Percentiles rank a stretch among this genome's conserved stretches.
Conservation (phyloP, 495 filamentous ascomycete species). For the Penicillium salamii region DNA sequence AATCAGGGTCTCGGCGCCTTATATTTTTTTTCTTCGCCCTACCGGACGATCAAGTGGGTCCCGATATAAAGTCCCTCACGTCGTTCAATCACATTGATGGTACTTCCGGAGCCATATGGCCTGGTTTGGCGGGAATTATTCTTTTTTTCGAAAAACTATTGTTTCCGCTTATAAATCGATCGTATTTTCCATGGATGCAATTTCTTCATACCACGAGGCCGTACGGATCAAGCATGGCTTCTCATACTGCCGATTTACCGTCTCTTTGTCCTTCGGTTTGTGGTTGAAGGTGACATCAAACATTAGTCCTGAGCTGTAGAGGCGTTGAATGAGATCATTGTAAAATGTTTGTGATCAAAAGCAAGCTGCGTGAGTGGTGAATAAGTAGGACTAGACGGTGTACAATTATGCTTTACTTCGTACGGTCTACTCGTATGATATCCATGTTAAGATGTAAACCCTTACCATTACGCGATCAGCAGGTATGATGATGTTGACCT, state of each 20-base stretch:
- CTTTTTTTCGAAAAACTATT: background rate
- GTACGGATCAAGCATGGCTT: too few species aligned
- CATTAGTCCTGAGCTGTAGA: background rate
- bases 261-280: background rate
- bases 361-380: too few species aligned
- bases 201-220: too few species aligned
- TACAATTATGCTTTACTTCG: too few species aligned
- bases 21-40: background rate
- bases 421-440: too few species aligned
- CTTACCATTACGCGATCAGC: background rate
- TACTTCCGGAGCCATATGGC: background rate
- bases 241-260: background rate
- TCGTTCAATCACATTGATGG: background rate
- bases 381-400: too few species aligned
- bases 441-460: background rate
- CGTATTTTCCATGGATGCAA: background rate
- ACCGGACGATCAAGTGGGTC: conserved; percentile 11
- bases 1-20: background rate
- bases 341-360: too few species aligned
- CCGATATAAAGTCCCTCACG: conserved; percentile 4
- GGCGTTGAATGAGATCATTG: too few species aligned
- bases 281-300: background rate
- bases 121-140: background rate
- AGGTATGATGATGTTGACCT: conserved; percentile 16
- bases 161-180: background rate